Evolutionary conservation across 2,329 filamentous ascomycete species (phyloP).

Genomic region (Plectosphaerella cucumerina): DNA sequence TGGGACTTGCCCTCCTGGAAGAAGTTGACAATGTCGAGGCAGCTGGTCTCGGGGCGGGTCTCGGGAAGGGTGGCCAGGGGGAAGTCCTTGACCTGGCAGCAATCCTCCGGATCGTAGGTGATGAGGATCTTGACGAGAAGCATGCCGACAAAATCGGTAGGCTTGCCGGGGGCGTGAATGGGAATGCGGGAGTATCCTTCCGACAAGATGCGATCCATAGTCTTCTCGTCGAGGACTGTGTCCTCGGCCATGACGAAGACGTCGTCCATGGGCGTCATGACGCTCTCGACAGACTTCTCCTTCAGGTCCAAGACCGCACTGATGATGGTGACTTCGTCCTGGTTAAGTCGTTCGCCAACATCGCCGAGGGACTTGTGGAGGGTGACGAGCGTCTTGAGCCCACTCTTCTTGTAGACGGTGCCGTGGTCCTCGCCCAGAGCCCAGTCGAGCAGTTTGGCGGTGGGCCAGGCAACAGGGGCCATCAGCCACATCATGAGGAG

Average conservation of each 20-base stretch:
- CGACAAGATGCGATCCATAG: slow-evolving; percentile 89
- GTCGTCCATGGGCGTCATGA: slow-evolving; percentile 98
- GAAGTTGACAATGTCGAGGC: slow-evolving; percentile 97
- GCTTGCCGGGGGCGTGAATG: slow-evolving; percentile 81
- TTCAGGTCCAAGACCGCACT: slow-evolving; percentile 94
- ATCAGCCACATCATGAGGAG: slow-evolving; percentile 87
- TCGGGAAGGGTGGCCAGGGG: slow-evolving; percentile 91
- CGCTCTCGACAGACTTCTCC: slow-evolving; percentile 88
- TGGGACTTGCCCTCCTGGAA: slow-evolving; percentile 99
- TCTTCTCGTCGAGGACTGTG: slow-evolving; percentile 85
- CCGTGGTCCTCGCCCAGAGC: slow-evolving; percentile 86
- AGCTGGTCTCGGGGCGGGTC: slow-evolving; percentile 91
- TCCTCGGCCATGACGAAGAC: slow-evolving; percentile 97
- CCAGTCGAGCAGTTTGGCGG: slow-evolving; percentile 90
- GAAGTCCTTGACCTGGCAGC: slow-evolving; percentile 82
- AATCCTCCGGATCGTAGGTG: slow-evolving; percentile 95
- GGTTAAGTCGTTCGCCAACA: slow-evolving; percentile 83
- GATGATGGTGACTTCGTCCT: slow-evolving; percentile 98
- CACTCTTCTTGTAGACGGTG: slow-evolving; percentile 96
- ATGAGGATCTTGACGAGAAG: slow-evolving; percentile 97
- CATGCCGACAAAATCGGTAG: slow-evolving; percentile 92
- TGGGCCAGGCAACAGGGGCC: slow-evolving; percentile 87
- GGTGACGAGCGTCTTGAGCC: slow-evolving; percentile 91
- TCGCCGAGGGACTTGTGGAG: slow-evolving; percentile 89
- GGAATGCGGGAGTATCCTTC: slow-evolving; percentile 96